Evolutionary conservation across 108 stramenopile genomes (phyloP).

Genomic region (Nannochloropsis granulata): DNA sequence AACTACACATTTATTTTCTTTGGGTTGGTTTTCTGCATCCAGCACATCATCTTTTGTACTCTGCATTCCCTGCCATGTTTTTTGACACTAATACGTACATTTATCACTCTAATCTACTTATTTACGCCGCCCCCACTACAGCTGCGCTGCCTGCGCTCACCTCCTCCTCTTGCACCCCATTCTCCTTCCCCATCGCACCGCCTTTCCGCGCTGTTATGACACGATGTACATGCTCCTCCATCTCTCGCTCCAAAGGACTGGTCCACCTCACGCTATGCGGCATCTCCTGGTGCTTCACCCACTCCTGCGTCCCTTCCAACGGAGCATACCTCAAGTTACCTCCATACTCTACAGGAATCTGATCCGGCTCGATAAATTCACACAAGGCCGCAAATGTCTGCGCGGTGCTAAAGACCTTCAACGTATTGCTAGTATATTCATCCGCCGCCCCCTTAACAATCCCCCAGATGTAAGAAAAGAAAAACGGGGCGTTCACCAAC

Average conservation of each 20-base stretch:
- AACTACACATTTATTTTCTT: no score
- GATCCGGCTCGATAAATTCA: background rate
- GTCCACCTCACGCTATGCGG: background rate
- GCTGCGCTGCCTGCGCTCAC: no score
- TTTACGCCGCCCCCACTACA: no score
- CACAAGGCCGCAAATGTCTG: background rate
- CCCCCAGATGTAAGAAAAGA: background rate
- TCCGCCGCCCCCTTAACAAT: background rate
- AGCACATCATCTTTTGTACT: no score
- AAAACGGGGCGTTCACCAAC: background rate
- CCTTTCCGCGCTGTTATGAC: background rate
- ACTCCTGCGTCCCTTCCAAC: background rate
- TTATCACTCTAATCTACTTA: no score
- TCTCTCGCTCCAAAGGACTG: background rate
- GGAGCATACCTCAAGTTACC: background rate
- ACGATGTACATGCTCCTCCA: background rate
- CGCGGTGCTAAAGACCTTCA: background rate
- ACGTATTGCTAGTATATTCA: background rate
- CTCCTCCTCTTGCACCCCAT: no score
- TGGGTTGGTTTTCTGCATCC: no score
- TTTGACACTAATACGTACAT: no score
- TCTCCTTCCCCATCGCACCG: background rate
- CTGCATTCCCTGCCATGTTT: no score
- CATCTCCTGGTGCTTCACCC: background rate
- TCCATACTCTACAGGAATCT: background rate